Evolutionary conservation across 73 alveolate genomes (phyloP), one percentile per base, ranked within the genome.

Genomic region (Symbiodinium natans): DNA sequence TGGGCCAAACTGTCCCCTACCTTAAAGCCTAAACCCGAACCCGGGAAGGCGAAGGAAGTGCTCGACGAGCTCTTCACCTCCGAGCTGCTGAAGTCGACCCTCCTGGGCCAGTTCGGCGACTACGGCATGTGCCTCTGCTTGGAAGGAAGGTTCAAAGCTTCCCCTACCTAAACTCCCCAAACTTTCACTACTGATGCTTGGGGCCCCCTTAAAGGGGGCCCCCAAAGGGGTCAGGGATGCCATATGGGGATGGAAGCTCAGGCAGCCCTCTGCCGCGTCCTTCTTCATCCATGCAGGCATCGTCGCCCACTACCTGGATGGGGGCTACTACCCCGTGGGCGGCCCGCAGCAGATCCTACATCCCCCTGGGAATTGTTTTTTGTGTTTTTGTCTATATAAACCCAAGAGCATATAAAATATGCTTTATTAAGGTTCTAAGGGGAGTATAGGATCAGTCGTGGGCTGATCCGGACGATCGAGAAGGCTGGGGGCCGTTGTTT

Each of bases 301-400:
- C 41, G 95, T 88, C 38, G 63, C 86, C 46, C 95, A 88, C 71
- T 88, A 88, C 86, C 73, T 88, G 95, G 95, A 88, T 40, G 95
- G 95, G 11, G 95, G 95, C 71, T 88, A 88, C 95, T 88, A 88
- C 95, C 95, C 95, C 25, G 95, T 88, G 46, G 95, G 95, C 21
- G 95, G 95, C 3, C 95, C 95, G 7, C 95, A 88, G 43, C 9
- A 34, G 77, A 23, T 17, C 31, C 31, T 5, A 1, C 31, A 34
- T 21, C 34, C 34, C 77, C 34, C n/a, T n/a, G n/a, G n/a, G n/a
- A n/a, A n/a, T n/a, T n/a, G n/a, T n/a, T n/a, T n/a, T n/a, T n/a
- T n/a, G n/a, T n/a, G n/a, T n/a, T n/a, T n/a, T n/a, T n/a, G n/a
- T n/a, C n/a, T n/a, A n/a, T n/a, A n/a, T n/a, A n/a, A n/a, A n/a